Conservation (phyloP, 2,329 filamentous ascomycete species). For the Huntiella savannae region DNA sequence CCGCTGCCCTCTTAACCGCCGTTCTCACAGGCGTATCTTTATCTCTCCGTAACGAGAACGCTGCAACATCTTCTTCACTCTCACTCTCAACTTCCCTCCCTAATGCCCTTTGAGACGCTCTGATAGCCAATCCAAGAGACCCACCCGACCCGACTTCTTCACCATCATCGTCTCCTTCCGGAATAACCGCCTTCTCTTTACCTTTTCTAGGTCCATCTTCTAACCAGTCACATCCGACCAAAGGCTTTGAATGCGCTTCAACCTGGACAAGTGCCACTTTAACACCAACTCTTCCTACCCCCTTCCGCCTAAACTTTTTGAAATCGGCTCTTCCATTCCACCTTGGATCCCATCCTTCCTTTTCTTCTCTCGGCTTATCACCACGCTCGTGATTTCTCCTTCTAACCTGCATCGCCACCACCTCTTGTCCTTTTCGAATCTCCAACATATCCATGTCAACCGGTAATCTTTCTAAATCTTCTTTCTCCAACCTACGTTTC, state of each 20-base stretch:
- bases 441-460: slow-evolving; percentile 53
- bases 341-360: slow-evolving; percentile 56
- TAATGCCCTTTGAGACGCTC: neutral
- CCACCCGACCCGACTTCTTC: slow-evolving; percentile 1
- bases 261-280: slow-evolving; percentile 39
- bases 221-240: slow-evolving; percentile 62
- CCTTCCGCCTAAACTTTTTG: slow-evolving; percentile 60
- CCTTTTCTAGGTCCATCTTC: slow-evolving; percentile 23
- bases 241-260: slow-evolving; percentile 49
- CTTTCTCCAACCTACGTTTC: slow-evolving; percentile 32
- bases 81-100: neutral
- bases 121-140: neutral
- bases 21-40: neutral
- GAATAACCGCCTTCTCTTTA: neutral
- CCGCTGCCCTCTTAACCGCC: neutral
- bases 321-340: slow-evolving; percentile 97
- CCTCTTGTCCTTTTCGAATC: slow-evolving; percentile 53
- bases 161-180: slow-evolving; percentile 15
- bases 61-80: neutral
- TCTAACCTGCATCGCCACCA: slow-evolving; percentile 57
- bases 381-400: slow-evolving; percentile 5
- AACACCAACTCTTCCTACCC: slow-evolving; percentile 21
- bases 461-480: slow-evolving; percentile 30
- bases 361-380: slow-evolving; percentile 18
- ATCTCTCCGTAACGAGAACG: too few relatives aligned